These are phyloP conservation scores for Tulasnella calospora DNA, from an alignment of 768 basidiomycete genomes.

Conservation along the genomic window DNA sequence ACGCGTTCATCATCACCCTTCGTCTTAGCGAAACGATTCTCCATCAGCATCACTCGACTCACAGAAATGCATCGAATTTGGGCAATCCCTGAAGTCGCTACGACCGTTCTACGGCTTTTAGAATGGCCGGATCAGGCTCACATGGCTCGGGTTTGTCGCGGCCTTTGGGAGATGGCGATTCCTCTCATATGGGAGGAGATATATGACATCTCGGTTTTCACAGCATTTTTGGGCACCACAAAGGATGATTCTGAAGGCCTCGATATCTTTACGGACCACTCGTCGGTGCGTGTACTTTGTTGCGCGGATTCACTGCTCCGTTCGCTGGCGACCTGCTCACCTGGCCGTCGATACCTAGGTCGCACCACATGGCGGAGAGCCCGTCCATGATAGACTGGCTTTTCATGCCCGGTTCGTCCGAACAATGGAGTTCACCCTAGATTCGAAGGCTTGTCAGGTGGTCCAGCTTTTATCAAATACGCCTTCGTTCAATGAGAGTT, in stretches of 20 bases:
- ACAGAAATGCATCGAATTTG: neutral
- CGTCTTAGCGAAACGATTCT: neutral
- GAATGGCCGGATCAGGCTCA: neutral
- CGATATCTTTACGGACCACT: neutral
- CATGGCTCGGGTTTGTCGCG: neutral
- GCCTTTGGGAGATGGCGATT: neutral
- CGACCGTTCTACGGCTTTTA: neutral
- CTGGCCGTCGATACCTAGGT: neutral
- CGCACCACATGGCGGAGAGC: neutral
- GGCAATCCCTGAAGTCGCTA: neutral
- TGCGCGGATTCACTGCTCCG: neutral
- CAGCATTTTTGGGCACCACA: neutral
- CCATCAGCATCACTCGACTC: neutral
- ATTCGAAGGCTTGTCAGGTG: neutral
- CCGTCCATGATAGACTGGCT: neutral
- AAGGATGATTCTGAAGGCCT: neutral
- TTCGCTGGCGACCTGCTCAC: neutral
- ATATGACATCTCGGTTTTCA: neutral
- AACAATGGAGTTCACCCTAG: neutral
- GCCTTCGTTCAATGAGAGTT: neutral
- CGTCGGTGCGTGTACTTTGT: neutral
- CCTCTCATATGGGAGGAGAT: neutral
- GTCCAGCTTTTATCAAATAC: neutral
- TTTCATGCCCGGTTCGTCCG: neutral
- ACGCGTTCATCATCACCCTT: too few relatives aligned